These are phyloP conservation scores for Solanum aculeatissimum DNA, from an alignment of 305 asterid genomes.

Conservation along the genomic window DNA sequence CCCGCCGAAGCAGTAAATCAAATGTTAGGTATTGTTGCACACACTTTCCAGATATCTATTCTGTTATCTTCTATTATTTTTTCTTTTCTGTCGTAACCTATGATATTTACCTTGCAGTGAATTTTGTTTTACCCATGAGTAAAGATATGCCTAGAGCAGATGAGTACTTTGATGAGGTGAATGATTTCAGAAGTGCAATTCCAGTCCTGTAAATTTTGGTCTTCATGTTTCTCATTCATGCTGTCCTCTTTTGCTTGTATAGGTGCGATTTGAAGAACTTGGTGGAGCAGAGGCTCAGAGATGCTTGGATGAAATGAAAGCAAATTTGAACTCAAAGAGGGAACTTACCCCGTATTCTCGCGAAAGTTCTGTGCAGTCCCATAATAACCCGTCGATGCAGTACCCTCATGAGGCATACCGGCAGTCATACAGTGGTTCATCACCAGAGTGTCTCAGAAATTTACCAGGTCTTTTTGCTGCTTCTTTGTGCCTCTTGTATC, in stretches of 20 bases:
- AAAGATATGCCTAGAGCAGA: conserved; percentile 31
- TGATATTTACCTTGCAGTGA: conserved; percentile 18
- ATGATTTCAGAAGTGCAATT: neutral
- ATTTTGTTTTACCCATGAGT: conserved; percentile 35
- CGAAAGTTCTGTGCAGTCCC: conserved; percentile 4
- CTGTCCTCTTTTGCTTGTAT: neutral
- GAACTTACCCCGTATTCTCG: neutral
- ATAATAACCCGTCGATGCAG: conserved; percentile 8
- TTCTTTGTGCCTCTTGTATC: neutral
- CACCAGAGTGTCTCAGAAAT: conserved; percentile 13
- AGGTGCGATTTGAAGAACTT: conserved; percentile 3
- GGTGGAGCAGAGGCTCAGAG: conserved; percentile 26
- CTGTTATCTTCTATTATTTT: neutral
- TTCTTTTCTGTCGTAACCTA: neutral
- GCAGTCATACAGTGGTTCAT: neutral
- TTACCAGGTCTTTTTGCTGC: neutral
- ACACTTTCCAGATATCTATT: conserved; percentile 1
- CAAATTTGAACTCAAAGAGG: conserved; percentile 3
- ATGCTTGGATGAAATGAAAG: conserved; percentile 42
- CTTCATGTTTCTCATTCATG: neutral
- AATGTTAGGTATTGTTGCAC: conserved; percentile 35
- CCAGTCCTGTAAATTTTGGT: neutral
- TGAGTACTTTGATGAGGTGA: conserved; percentile 44
- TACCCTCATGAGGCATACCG: conserved; percentile 2
- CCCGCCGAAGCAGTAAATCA: conserved; percentile 36